phyloP scores from a whole-genome alignment of 257 asterid species.

The Solanum sejunctum region DNA sequence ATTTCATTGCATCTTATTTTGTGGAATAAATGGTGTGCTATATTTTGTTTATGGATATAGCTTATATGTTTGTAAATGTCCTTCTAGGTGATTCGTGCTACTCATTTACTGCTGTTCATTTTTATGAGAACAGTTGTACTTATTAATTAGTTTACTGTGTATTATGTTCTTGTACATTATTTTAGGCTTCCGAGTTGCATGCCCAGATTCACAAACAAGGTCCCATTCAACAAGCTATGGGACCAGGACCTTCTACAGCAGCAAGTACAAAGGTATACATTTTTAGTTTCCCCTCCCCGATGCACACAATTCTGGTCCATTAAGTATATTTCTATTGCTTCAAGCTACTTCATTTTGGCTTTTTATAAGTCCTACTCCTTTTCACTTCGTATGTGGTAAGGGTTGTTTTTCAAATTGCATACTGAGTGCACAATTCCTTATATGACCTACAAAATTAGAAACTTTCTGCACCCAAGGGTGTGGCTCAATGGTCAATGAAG shows the following conservation, averaged over 20 bases:
- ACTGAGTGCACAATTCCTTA: neutral
- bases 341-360: neutral
- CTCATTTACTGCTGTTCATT: neutral
- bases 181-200: constrained; percentile 81
- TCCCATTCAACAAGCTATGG: constrained; percentile 64
- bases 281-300: neutral
- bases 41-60: neutral
- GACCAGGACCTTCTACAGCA: constrained; percentile 61
- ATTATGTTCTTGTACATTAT: neutral
- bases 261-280: constrained; percentile 52
- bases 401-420: neutral
- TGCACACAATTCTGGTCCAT: neutral
- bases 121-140: neutral
- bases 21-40: neutral
- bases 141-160: neutral
- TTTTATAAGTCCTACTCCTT: neutral
- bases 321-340: neutral
- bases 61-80: neutral
- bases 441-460: neutral
- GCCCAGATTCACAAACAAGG: constrained; percentile 78
- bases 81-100: neutral
- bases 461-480: neutral
- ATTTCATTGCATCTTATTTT: neutral
- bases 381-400: neutral
- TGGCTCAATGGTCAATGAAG: neutral